A percentile compares a stretch with the other conserved stretches of the same genome.
Evolutionary conservation across 2,329 filamentous ascomycete species (phyloP).

Genomic region (Trichophyton schoenleinii): DNA sequence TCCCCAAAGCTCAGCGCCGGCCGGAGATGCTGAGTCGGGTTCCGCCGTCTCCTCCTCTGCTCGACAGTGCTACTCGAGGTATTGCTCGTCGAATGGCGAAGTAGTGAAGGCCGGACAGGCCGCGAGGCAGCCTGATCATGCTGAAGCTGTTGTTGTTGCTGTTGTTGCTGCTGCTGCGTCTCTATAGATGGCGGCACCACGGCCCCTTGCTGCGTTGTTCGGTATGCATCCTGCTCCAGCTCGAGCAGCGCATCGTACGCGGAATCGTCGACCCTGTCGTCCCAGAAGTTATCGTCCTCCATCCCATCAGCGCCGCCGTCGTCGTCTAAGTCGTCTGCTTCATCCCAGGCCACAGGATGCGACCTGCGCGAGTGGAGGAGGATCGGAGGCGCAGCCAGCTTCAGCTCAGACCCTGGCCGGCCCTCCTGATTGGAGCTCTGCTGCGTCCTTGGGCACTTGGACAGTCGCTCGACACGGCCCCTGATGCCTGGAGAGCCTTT

Average conservation of each 20-base stretch:
- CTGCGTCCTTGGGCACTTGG: not conserved
- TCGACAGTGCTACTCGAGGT: not conserved
- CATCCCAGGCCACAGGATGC: not conserved
- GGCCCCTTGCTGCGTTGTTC: constrained; percentile 28
- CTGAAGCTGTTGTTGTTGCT: too few species aligned
- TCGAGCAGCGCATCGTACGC: constrained; percentile 31
- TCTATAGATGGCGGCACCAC: constrained; percentile 2
- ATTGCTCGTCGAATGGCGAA: constrained; percentile 4
- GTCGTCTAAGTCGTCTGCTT: not conserved
- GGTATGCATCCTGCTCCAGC: constrained; percentile 35
- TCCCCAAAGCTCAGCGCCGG: constrained; percentile 31
- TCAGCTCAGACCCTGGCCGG: not conserved
- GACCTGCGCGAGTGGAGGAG: not conserved
- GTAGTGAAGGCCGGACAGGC: not conserved
- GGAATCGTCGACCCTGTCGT: constrained; percentile 35
- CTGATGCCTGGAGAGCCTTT: not conserved
- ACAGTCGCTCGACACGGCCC: not conserved
- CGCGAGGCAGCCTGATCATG: not conserved
- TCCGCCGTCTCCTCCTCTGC: not conserved
- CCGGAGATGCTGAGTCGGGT: constrained; percentile 10
- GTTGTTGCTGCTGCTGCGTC: too few species aligned
- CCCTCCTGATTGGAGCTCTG: not conserved
- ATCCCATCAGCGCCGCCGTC: not conserved
- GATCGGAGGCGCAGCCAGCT: not conserved
- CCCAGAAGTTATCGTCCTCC: constrained; percentile 36